A percentile compares a stretch with the other conserved stretches of the same genome.
phyloP scores from a whole-genome alignment of 1,284 basidiomycete genomes.

The Leucoagaricus sp. region DNA sequence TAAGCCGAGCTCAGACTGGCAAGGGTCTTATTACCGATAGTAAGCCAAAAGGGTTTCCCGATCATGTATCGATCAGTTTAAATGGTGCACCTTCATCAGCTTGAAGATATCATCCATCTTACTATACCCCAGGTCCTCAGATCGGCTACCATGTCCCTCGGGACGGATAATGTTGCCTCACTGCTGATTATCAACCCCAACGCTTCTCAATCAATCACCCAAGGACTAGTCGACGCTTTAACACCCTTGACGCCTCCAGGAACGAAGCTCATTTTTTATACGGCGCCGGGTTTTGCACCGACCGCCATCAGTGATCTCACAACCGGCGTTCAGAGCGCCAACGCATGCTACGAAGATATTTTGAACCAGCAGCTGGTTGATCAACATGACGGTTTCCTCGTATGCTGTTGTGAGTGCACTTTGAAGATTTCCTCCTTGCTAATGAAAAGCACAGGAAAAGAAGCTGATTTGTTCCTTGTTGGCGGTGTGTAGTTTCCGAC shows the following conservation, averaged over 20 bases:
- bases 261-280: slow-evolving; percentile 32
- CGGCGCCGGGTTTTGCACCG: slow-evolving; percentile 30
- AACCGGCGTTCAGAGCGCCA: slow-evolving; percentile 28
- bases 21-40: too few species aligned
- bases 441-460: not conserved
- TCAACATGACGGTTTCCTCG: slow-evolving; percentile 35
- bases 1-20: too few species aligned
- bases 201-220: slow-evolving; percentile 33
- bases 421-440: not conserved
- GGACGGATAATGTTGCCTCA: slow-evolving; percentile 4
- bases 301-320: slow-evolving; percentile 33
- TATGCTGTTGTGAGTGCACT: slow-evolving; percentile 36
- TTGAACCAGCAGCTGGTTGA: slow-evolving; percentile 25
- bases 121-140: slow-evolving; percentile 10
- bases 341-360: slow-evolving; percentile 31
- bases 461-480: too few species aligned
- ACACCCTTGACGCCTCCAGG: slow-evolving; percentile 26
- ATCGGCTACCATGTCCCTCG: not conserved
- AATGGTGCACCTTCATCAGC: not conserved
- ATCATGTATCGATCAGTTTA: too few species aligned
- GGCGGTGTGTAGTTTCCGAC: slow-evolving; percentile 31
- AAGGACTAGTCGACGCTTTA: slow-evolving; percentile 28
- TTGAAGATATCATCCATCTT: not conserved
- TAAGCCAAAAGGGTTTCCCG: too few species aligned
- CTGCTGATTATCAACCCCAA: slow-evolving; percentile 40